Conservation (phyloP, 108 stramenopile genomes). For the Fragilariopsis cylindrus region DNA sequence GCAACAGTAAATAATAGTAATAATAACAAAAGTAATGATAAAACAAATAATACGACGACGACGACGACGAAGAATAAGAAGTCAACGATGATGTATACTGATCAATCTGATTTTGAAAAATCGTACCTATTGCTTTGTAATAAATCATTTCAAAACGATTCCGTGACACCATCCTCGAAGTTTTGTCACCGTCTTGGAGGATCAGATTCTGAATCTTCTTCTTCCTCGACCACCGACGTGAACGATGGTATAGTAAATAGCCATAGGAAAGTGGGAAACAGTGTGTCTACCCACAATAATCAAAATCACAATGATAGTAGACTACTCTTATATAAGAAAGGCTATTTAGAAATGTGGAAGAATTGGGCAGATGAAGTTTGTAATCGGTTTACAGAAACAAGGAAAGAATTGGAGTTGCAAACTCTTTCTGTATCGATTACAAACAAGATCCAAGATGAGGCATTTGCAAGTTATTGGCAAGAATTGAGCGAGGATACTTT, state of each 20-base stretch:
- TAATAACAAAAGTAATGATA: background rate
- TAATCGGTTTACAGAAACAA: slow-evolving; percentile 9
- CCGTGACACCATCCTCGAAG: background rate
- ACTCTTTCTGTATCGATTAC: background rate
- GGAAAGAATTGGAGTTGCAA: background rate
- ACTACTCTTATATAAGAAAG: background rate
- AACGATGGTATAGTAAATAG: too few species aligned
- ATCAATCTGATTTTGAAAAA: background rate
- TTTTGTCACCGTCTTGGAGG: slow-evolving; percentile 13
- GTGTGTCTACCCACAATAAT: too few species aligned
- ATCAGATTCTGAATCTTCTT: too few species aligned
- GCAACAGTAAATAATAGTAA: too few species aligned
- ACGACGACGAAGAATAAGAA: background rate
- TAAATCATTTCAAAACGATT: background rate
- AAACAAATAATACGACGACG: background rate
- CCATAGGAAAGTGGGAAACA: too few species aligned
- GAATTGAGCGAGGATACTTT: background rate
- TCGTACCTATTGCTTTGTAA: background rate
- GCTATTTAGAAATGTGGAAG: slow-evolving; percentile 8
- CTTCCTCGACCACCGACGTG: too few species aligned
- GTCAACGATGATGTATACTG: background rate
- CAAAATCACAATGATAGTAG: too few species aligned
- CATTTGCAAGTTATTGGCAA: slow-evolving; percentile 9
- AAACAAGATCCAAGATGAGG: background rate
- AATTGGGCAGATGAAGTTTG: slow-evolving; percentile 11